phyloP scores from a whole-genome alignment of 1,284 basidiomycete genomes.

The Leccinum fuscescens region DNA sequence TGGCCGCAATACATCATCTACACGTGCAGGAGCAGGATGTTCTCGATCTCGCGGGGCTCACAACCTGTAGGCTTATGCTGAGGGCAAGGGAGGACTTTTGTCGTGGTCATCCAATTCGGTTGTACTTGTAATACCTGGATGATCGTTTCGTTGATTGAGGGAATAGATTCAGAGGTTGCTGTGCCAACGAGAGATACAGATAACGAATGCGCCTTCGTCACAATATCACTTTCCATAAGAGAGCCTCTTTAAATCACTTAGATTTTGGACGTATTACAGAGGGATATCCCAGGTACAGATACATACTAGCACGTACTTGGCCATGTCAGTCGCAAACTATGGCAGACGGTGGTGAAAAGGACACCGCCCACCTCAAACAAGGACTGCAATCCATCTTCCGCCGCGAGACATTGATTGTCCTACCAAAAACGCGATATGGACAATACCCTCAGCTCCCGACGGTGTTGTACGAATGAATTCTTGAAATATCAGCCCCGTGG shows the following conservation, averaged over 20 bases:
- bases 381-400: constrained; percentile 46
- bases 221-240: constrained; percentile 17
- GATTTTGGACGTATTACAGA: neutral
- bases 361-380: constrained; percentile 73
- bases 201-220: constrained; percentile 42
- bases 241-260: constrained; percentile 15
- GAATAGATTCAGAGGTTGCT: constrained; percentile 42
- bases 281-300: neutral
- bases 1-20: constrained; percentile 60
- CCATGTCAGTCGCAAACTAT: constrained; percentile 70
- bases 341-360: constrained; percentile 53
- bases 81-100: constrained; percentile 50
- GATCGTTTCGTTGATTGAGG: constrained; percentile 31
- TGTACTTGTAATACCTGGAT: neutral
- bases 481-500: neutral
- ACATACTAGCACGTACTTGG: neutral
- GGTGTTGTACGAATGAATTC: constrained; percentile 7
- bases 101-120: constrained; percentile 39
- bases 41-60: constrained; percentile 46
- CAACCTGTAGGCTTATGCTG: constrained; percentile 50
- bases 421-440: neutral
- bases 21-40: constrained; percentile 57
- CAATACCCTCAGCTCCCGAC: constrained; percentile 14
- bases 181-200: constrained; percentile 54
- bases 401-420: constrained; percentile 10